Evolutionary conservation across 1,284 basidiomycete species (phyloP).

Genomic region (Irpex rosettiformis): DNA sequence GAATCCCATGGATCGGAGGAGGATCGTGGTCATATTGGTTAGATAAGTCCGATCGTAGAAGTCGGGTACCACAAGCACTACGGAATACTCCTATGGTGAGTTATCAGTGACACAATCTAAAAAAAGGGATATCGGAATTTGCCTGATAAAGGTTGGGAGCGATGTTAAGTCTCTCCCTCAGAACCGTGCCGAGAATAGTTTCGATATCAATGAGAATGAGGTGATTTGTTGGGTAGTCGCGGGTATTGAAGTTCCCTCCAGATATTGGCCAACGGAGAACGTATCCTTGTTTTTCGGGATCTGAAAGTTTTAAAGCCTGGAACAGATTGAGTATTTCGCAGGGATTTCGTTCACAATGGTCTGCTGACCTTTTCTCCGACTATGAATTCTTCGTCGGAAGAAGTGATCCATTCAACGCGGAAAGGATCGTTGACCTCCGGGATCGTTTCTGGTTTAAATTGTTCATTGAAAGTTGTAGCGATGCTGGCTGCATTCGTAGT

Average conservation of each 20-base stretch:
- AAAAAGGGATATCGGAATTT: conserved; percentile 18
- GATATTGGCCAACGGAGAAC: conserved; percentile 76
- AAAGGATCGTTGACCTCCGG: conserved; percentile 79
- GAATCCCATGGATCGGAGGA: conserved; percentile 86
- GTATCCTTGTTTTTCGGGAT: conserved; percentile 67
- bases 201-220: conserved; percentile 78
- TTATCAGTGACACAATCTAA: neutral
- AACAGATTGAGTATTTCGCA: neutral
- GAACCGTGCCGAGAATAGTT: conserved; percentile 57
- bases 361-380: conserved; percentile 67
- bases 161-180: conserved; percentile 66
- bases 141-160: conserved; percentile 60
- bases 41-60: conserved; percentile 86
- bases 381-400: conserved; percentile 44
- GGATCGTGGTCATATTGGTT: conserved; percentile 72
- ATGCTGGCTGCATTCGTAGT: conserved; percentile 73
- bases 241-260: conserved; percentile 74
- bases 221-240: conserved; percentile 71
- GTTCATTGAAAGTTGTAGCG: conserved; percentile 72
- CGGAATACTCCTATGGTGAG: conserved; percentile 70
- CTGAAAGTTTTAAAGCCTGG: conserved; percentile 70
- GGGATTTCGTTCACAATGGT: conserved; percentile 3
- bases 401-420: conserved; percentile 77
- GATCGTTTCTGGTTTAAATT: conserved; percentile 78
- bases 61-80: conserved; percentile 91